Percentiles rank a stretch among this genome's conserved stretches.
Conservation (phyloP, 1,284 basidiomycete genomes). For the Pisolithus thermaeus region DNA sequence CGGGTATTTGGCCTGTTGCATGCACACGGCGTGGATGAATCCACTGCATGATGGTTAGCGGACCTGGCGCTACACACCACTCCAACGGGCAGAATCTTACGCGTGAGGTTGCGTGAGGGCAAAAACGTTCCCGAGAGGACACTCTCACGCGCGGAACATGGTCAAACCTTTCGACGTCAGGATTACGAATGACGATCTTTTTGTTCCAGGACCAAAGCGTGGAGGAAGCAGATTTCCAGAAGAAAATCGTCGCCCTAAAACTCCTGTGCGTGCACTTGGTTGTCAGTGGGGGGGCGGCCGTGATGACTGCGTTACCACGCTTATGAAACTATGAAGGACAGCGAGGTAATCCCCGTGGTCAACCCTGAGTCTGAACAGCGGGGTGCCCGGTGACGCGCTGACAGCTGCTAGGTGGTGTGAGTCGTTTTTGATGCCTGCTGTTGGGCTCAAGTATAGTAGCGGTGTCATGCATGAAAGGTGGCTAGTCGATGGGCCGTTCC, state of each 20-base stretch:
- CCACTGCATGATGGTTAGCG: not conserved
- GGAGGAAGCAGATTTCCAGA: not conserved
- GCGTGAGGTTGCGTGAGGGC: not conserved
- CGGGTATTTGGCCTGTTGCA: not conserved
- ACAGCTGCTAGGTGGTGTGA: conserved; percentile 12
- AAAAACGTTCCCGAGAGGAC: not conserved
- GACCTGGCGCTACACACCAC: not conserved
- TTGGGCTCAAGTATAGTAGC: conserved; percentile 5
- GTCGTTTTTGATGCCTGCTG: conserved; percentile 12
- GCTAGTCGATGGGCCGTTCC: conserved; percentile 4
- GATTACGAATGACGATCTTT: not conserved
- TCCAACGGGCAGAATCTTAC: not conserved
- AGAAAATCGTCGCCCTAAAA: not conserved
- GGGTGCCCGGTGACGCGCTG: conserved; percentile 6
- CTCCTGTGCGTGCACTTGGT: not conserved
- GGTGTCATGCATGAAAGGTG: conserved; percentile 7
- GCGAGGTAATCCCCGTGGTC: conserved; percentile 25
- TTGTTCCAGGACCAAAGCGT: not conserved
- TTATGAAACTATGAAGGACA: conserved; percentile 13
- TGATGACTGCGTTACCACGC: conserved; percentile 9
- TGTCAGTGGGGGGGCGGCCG: not conserved
- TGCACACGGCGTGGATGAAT: not conserved
- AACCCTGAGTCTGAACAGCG: conserved; percentile 25
- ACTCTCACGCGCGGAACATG: not conserved
- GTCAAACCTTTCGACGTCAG: not conserved